Percentiles rank a stretch among this genome's conserved stretches.
phyloP scores from a whole-genome alignment of 2,329 filamentous ascomycete species.

The Capronia americana region DNA sequence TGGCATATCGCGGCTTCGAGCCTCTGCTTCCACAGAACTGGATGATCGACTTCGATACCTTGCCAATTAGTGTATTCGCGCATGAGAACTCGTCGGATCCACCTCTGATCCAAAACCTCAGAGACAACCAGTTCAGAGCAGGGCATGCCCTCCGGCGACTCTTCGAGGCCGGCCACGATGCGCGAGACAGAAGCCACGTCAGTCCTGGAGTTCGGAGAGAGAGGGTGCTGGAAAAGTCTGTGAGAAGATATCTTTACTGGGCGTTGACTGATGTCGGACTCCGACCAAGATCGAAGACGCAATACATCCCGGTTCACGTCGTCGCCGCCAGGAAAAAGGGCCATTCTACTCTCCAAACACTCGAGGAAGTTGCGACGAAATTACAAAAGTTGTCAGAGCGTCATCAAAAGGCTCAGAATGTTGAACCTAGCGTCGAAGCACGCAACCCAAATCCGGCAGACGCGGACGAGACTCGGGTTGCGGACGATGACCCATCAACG shows the following conservation, averaged over 20 bases:
- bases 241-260: constrained; percentile 61
- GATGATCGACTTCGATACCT: constrained; percentile 60
- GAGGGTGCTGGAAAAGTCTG: constrained; percentile 39
- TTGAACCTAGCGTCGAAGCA: constrained; percentile 34
- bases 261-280: constrained; percentile 55
- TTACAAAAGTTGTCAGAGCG: constrained; percentile 52
- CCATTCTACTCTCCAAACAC: constrained; percentile 49
- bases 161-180: constrained; percentile 57
- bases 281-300: constrained; percentile 46
- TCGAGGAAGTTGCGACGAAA: constrained; percentile 52
- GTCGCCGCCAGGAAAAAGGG: constrained; percentile 51
- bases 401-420: constrained; percentile 48
- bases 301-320: constrained; percentile 54
- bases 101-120: constrained; percentile 54
- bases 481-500: constrained; percentile 39
- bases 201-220: constrained; percentile 41
- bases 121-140: constrained; percentile 56
- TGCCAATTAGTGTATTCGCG: constrained; percentile 62
- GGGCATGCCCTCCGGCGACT: constrained; percentile 59
- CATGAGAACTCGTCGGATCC: constrained; percentile 44
- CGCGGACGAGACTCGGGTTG: constrained; percentile 24
- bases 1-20: constrained; percentile 63
- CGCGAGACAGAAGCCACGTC: constrained; percentile 57
- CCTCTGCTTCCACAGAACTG: constrained; percentile 60
- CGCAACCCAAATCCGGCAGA: neutral